A percentile compares a stretch with the other conserved stretches of the same genome.
Evolutionary conservation across 2,329 filamentous ascomycete species (phyloP).

Genomic region (Dactylellina haptotyla): DNA sequence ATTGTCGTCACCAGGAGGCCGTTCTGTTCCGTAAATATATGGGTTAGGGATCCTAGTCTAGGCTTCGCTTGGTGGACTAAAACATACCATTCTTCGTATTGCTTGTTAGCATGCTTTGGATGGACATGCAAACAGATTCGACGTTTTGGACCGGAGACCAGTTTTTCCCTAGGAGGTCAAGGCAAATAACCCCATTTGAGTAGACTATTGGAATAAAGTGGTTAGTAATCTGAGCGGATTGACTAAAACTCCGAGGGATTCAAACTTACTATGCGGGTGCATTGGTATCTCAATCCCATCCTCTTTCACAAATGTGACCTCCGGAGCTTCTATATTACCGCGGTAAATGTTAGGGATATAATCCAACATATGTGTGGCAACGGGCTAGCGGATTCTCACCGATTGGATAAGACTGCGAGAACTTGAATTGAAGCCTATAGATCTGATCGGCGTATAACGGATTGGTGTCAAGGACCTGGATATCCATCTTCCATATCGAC

Average conservation of each 20-base stretch:
- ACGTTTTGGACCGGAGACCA: slow-evolving; percentile 98
- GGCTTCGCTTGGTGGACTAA: background rate
- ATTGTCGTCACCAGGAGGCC: slow-evolving; percentile 87
- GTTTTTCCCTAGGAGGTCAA: slow-evolving; percentile 84
- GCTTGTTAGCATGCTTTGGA: slow-evolving; percentile 97
- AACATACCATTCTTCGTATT: slow-evolving; percentile 78
- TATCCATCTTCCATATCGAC: slow-evolving; percentile 91
- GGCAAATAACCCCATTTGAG: slow-evolving; percentile 97
- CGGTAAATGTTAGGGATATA: background rate
- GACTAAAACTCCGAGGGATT: background rate
- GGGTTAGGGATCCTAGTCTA: background rate
- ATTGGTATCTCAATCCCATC: slow-evolving; percentile 78
- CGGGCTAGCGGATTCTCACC: slow-evolving; percentile 66
- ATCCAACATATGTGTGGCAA: slow-evolving; percentile 1
- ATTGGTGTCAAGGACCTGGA: slow-evolving; percentile 87
- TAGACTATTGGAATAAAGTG: slow-evolving; percentile 69
- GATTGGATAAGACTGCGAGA: slow-evolving; percentile 86
- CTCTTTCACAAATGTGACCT: slow-evolving; percentile 84
- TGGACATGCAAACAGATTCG: slow-evolving; percentile 94
- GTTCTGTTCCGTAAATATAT: slow-evolving; percentile 63
- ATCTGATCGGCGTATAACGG: slow-evolving; percentile 83
- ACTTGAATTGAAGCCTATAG: slow-evolving; percentile 88
- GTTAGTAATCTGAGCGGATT: background rate
- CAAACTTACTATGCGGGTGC: slow-evolving; percentile 76
- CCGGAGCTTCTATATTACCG: slow-evolving; percentile 77